These are phyloP conservation scores for Hypoxylon trugodes DNA, from an alignment of 495 filamentous ascomycete genomes.

Conservation along the genomic window DNA sequence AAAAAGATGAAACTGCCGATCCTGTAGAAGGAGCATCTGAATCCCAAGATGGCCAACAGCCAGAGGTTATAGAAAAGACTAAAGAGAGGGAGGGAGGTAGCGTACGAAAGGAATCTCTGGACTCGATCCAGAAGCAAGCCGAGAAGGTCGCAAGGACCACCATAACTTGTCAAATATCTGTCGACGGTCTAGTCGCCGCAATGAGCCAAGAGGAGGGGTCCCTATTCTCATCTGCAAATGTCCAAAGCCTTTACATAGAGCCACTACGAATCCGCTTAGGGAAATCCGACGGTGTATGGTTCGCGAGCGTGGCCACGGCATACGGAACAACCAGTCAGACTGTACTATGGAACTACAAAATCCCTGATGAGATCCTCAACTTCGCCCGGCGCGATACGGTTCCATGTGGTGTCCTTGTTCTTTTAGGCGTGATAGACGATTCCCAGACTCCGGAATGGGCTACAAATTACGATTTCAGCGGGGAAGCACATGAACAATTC, in stretches of 20 bases:
- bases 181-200: constrained; percentile 52
- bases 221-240: constrained; percentile 30
- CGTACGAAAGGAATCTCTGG: constrained; percentile 47
- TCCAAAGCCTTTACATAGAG: constrained; percentile 52
- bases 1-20: constrained; percentile 7
- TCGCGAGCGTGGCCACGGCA: constrained; percentile 63
- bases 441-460: constrained; percentile 66
- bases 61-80: constrained; percentile 10
- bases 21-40: not conserved
- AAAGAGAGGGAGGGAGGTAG: constrained; percentile 24
- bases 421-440: constrained; percentile 61
- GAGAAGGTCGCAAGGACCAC: constrained; percentile 31
- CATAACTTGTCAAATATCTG: constrained; percentile 57
- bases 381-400: constrained; percentile 63
- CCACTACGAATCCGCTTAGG: constrained; percentile 47
- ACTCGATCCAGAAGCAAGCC: constrained; percentile 44
- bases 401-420: constrained; percentile 69
- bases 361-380: constrained; percentile 60
- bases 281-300: constrained; percentile 62
- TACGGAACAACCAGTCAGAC: constrained; percentile 60
- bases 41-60: not conserved
- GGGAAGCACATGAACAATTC: constrained; percentile 51
- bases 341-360: constrained; percentile 68
- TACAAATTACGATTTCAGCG: constrained; percentile 50
- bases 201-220: constrained; percentile 45